Base-by-base conservation (phyloP, 2,329 filamentous ascomycete genomes). In the Paecilomyces dactylethromorphus region DNA sequence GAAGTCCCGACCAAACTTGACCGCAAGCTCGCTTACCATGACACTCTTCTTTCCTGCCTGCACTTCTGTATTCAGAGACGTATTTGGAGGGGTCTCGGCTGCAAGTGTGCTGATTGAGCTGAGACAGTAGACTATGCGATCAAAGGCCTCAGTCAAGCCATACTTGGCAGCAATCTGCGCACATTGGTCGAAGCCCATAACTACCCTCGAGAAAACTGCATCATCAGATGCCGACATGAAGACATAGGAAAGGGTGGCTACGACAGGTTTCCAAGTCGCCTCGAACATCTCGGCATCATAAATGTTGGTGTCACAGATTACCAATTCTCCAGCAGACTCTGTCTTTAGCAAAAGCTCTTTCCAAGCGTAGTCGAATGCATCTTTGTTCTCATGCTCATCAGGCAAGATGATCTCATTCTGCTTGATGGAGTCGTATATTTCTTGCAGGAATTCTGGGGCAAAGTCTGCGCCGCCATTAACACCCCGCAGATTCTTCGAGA, bases 211-310 rank as follows among this genome's bases (percentile, higher is more conserved):
- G 71, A 96, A 99, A 2, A 99, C 94, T 0, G 93, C 86, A 72
- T 99, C 94, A 69, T 99, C 95, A 0, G 92, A 96, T 15, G 95
- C 95, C 35, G 93, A 97, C 88, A 97, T 96, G 78, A 99, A 99
- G 3, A 99, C 94, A 70, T 97, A 99, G 12, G 94, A 95, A 57
- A 99, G 79, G 0, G 95, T 97, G 3, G 94, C 92, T 39, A 99
- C 84, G 55, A 99, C 92, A 0, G 95, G 93, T 71, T 86, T 92
- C 94, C 95, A 99, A 0, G 92, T 97, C 22, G 92, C 89, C 59
- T 89, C 87, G 73, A 99, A 99, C 91, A 99, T 97, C 71, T 99
- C 92, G 3, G 92, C 91, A 74, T 99, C 95, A 73, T 91, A 99
- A 45, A 96, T 87, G 70, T 97, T 97, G 3, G 93, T 96, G 65